Base-by-base conservation (phyloP, 148 eudicot species). In the Agrostemma githago region DNA sequence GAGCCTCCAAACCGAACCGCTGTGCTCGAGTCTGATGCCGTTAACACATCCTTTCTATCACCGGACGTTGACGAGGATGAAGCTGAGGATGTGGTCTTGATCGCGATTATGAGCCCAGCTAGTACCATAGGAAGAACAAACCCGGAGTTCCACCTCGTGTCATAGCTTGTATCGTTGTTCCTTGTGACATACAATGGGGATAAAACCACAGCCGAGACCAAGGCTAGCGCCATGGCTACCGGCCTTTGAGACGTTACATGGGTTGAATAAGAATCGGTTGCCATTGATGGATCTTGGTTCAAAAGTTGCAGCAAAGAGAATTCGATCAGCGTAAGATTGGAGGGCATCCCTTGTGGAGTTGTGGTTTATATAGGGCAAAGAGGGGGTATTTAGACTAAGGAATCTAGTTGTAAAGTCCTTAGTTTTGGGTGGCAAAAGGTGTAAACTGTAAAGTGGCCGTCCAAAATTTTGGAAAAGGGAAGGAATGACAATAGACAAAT, bases 41-140 rank as follows among this genome's bases (percentile, higher is more conserved):
- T 57, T 34, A 62, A 5, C n/a, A 82, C 26, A 2, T 54, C 61
- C 8, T 75, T 48, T 39, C 78, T 72, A 59, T 74, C 51, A 26
- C 19, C 64, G 4, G 71, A 20, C 14, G 9, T 34, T 6, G 75
- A n/a, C 0, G 85, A 63, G 6, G 85, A 78, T 2, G 85, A 74
- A 0, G 80, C 57, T 0, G 83, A 83, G 1, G 93, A 87, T 12
- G 92, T 89, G 12, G 88, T 85, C 74, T 81, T 91, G 9, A 93
- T 93, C 17, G 98, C 98, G 12, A 93, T 89, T 38, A 93, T 91
- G 8, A 93, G 82, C 5, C 91, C 96, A 0, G 89, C 91, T 16
- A 93, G 75, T 1, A 93, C 81, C 86, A 86, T 77, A 39, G 96
- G 98, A 68, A 93, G 81, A 60, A 93, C 90, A 56, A 91, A 82